These are phyloP conservation scores for Phytophthora idaei DNA, from an alignment of 352 stramenopile genomes.

Conservation along the genomic window DNA sequence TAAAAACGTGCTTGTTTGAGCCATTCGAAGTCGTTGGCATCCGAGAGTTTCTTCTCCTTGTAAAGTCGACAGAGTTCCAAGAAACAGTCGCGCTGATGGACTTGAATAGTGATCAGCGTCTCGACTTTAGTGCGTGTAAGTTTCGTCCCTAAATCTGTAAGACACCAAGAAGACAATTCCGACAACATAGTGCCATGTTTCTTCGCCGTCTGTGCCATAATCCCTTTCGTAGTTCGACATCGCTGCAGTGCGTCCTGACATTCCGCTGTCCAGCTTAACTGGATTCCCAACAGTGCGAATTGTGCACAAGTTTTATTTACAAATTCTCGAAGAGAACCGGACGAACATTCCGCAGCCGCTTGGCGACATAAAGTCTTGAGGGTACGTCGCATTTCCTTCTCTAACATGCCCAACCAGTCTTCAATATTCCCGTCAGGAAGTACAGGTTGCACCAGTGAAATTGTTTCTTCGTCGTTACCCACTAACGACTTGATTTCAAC, in stretches of 20 bases:
- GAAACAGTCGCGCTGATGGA: slow-evolving; percentile 88
- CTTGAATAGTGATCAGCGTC: slow-evolving; percentile 94
- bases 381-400: slow-evolving; percentile 73
- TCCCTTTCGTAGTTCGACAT: slow-evolving; percentile 80
- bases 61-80: slow-evolving; percentile 68
- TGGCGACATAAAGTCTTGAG: slow-evolving; percentile 72
- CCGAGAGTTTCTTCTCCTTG: slow-evolving; percentile 81
- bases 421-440: slow-evolving; percentile 82
- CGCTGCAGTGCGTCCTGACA: slow-evolving; percentile 77
- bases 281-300: slow-evolving; percentile 78
- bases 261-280: slow-evolving; percentile 79
- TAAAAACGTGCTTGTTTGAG: slow-evolving; percentile 85
- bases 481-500: slow-evolving; percentile 77
- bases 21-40: slow-evolving; percentile 86
- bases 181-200: slow-evolving; percentile 80
- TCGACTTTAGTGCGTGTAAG: slow-evolving; percentile 94
- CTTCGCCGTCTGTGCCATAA: slow-evolving; percentile 88
- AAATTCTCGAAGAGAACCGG: slow-evolving; percentile 62
- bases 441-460: slow-evolving; percentile 60
- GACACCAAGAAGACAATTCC: slow-evolving; percentile 91
- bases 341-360: slow-evolving; percentile 57
- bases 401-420: slow-evolving; percentile 75
- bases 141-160: slow-evolving; percentile 89
- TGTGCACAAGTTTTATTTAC: slow-evolving; percentile 76
- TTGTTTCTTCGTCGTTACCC: slow-evolving; percentile 77